Percentiles rank a stretch among this genome's conserved stretches.
These are phyloP conservation scores for Niebla homalea DNA, from an alignment of 495 filamentous ascomycete species.

Conservation along the genomic window DNA sequence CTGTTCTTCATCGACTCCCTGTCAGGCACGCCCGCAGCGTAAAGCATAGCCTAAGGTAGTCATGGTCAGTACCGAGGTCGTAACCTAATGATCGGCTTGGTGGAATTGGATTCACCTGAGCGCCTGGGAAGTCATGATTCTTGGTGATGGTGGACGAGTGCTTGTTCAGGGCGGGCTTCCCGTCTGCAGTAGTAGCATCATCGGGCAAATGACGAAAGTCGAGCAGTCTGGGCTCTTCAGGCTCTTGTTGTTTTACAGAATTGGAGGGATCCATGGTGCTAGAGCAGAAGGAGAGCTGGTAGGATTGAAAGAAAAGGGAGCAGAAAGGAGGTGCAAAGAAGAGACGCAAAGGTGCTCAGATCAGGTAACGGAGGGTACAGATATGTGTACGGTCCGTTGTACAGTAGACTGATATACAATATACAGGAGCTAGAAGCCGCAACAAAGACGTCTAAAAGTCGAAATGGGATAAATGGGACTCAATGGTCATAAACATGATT, in stretches of 20 bases:
- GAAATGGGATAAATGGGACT: not conserved
- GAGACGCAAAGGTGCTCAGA: not conserved
- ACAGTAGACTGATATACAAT: not conserved
- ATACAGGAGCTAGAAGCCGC: too few species aligned
- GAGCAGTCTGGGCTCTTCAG: conserved; percentile 45
- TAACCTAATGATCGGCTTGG: not conserved
- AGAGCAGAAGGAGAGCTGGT: not conserved
- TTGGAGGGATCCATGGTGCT: conserved; percentile 35
- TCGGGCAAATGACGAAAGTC: conserved; percentile 46
- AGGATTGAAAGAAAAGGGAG: not conserved
- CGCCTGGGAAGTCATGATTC: conserved; percentile 86
- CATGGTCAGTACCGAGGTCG: too few species aligned
- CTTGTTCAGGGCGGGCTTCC: conserved; percentile 52
- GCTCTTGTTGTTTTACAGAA: conserved; percentile 23
- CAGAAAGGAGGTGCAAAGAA: not conserved
- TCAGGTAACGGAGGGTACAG: not conserved
- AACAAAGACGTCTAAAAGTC: not conserved
- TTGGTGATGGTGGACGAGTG: conserved; percentile 60
- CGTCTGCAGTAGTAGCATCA: conserved; percentile 40
- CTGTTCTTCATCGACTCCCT: conserved; percentile 75
- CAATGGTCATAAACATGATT: conserved; percentile 1
- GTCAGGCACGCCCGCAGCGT: conserved; percentile 80
- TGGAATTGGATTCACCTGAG: conserved; percentile 51
- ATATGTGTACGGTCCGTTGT: not conserved
- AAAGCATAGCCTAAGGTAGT: conserved; percentile 89